A percentile compares a stretch with the other conserved stretches of the same genome.
These are phyloP conservation scores for Candida fluviatilis DNA, from an alignment of 805 yeast species.

Conservation along the genomic window DNA sequence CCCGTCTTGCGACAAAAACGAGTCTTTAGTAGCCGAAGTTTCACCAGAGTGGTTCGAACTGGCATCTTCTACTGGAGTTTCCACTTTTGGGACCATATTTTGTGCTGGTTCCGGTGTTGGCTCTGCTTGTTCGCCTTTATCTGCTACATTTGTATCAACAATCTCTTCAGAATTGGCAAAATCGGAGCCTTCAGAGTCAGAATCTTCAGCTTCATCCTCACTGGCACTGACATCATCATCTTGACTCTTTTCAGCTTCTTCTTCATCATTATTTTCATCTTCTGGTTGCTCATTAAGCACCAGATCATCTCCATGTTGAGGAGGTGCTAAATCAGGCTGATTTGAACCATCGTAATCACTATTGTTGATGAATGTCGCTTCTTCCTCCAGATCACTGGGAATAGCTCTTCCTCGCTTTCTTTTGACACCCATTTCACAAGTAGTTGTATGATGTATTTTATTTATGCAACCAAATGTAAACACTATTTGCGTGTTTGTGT, in stretches of 20 bases:
- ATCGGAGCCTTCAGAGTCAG: no score
- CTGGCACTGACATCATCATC: background rate
- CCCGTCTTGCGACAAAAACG: background rate
- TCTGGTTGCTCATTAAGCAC: no score
- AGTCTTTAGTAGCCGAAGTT: background rate
- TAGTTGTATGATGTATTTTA: no score
- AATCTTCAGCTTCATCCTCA: background rate
- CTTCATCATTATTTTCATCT: no score
- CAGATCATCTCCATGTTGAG: no score
- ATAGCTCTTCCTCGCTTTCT: slow-evolving; percentile 6
- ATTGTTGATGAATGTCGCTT: slow-evolving; percentile 34
- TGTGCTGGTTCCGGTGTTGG: no score
- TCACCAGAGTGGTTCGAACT: background rate
- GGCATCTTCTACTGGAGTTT: background rate
- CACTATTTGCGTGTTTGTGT: background rate
- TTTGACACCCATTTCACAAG: slow-evolving; percentile 4
- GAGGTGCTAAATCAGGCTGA: no score
- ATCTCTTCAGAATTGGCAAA: no score
- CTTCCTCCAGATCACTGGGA: slow-evolving; percentile 13
- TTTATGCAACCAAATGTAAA: background rate
- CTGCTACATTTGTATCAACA: no score
- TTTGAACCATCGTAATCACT: slow-evolving; percentile 25
- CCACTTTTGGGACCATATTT: background rate
- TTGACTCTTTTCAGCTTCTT: no score
- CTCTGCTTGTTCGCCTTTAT: no score